Conservation (phyloP, 78 protist genomes). For the Guillardia theta region DNA sequence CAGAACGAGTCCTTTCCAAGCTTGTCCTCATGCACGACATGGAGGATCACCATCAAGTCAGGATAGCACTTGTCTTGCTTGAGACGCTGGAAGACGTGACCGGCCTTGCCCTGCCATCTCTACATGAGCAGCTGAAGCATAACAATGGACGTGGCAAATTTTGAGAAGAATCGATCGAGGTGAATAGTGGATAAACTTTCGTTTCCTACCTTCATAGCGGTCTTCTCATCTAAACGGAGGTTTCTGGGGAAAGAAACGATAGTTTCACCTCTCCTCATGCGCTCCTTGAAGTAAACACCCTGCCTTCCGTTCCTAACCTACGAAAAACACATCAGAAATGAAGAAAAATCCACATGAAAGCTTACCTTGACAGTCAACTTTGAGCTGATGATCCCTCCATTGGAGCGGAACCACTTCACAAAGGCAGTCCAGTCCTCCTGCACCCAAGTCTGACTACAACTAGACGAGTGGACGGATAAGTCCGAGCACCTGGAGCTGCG, state of each 20-base stretch:
- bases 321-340: not conserved
- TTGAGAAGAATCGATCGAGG: too few species aligned
- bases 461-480: not conserved
- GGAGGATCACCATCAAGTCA: constrained; percentile 24
- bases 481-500: not conserved
- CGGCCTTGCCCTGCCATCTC: constrained; percentile 22
- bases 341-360: not conserved
- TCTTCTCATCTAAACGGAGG: constrained; percentile 36
- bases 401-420: constrained; percentile 37
- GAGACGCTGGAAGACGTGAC: constrained; percentile 25
- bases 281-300: constrained; percentile 43
- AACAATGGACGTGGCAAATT: too few species aligned
- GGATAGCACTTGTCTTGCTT: constrained; percentile 11
- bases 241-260: constrained; percentile 37
- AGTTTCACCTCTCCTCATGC: constrained; percentile 45
- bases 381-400: constrained; percentile 43
- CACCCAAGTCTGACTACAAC: not conserved
- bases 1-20: constrained; percentile 27
- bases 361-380: constrained; percentile 17
- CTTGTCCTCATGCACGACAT: not conserved
- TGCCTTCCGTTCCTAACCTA: constrained; percentile 11
- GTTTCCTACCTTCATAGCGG: constrained; percentile 40
- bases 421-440: constrained; percentile 24
- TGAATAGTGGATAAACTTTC: too few species aligned
- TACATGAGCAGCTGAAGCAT: not conserved